phyloP scores from a whole-genome alignment of 257 asterid genomes.

The Asclepias syriaca region DNA sequence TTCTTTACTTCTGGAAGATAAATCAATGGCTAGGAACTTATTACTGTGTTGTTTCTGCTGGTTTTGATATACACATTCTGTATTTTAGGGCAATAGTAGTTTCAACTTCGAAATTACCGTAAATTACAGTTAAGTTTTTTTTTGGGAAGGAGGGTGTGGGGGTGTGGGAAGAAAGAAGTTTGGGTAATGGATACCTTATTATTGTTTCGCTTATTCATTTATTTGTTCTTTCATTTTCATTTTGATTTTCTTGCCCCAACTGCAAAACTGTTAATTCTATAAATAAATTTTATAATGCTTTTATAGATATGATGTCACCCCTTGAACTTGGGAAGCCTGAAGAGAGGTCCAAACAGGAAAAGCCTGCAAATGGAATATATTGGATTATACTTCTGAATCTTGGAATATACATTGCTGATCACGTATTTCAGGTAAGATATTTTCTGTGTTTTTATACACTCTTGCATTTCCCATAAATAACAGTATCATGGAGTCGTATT shows the following conservation, averaged over 20 bases:
- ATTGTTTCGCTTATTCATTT: neutral
- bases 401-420: constrained; percentile 77
- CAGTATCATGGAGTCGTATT: neutral
- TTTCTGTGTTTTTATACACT: neutral
- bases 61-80: neutral
- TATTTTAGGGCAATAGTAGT: neutral
- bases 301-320: constrained; percentile 74
- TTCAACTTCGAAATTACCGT: too few species aligned
- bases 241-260: neutral
- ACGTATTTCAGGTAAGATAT: constrained; percentile 66
- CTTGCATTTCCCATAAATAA: neutral
- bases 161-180: too few species aligned
- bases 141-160: too few species aligned
- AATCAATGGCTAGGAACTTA: neutral
- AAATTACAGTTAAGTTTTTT: neutral
- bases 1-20: neutral
- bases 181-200: neutral
- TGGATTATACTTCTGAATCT: constrained; percentile 86
- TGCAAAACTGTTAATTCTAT: constrained; percentile 4
- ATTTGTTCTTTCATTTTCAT: neutral
- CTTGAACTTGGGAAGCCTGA: constrained; percentile 72
- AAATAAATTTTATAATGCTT: constrained; percentile 35
- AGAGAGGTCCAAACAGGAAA: constrained; percentile 51
- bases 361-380: constrained; percentile 76
- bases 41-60: neutral